These are phyloP conservation scores for Lactifluus rugatus DNA, from an alignment of 768 basidiomycete genomes.

Conservation along the genomic window DNA sequence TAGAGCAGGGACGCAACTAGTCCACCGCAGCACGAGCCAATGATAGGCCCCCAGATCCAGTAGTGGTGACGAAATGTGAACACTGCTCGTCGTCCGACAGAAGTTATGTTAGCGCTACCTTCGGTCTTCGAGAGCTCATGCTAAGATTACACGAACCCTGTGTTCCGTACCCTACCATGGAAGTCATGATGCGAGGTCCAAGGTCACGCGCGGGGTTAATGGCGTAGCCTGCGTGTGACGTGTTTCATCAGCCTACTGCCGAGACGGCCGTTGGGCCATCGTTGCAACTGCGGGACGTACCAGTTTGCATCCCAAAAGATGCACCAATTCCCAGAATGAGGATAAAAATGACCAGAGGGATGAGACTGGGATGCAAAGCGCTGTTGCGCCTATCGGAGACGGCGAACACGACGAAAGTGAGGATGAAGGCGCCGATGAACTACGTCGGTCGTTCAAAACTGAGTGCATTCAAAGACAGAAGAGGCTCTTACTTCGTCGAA, in stretches of 20 bases:
- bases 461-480: background rate
- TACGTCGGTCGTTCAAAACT: constrained; percentile 21
- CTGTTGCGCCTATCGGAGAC: constrained; percentile 44
- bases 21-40: constrained; percentile 51
- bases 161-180: constrained; percentile 64
- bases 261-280: background rate
- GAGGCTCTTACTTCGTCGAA: constrained; percentile 32
- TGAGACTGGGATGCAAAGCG: constrained; percentile 39
- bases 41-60: constrained; percentile 62
- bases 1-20: constrained; percentile 47
- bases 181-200: constrained; percentile 56
- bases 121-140: background rate
- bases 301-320: constrained; percentile 52
- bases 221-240: constrained; percentile 38
- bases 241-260: background rate
- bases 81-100: constrained; percentile 18
- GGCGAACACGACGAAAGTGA: constrained; percentile 46
- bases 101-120: background rate
- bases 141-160: constrained; percentile 25
- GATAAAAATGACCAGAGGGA: constrained; percentile 48
- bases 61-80: constrained; percentile 47
- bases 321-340: constrained; percentile 46
- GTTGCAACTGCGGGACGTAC: background rate
- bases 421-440: constrained; percentile 48
- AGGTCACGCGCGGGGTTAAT: constrained; percentile 67